phyloP scores from a whole-genome alignment of 352 stramenopile genomes.

The Globisporangium apiculatum region DNA sequence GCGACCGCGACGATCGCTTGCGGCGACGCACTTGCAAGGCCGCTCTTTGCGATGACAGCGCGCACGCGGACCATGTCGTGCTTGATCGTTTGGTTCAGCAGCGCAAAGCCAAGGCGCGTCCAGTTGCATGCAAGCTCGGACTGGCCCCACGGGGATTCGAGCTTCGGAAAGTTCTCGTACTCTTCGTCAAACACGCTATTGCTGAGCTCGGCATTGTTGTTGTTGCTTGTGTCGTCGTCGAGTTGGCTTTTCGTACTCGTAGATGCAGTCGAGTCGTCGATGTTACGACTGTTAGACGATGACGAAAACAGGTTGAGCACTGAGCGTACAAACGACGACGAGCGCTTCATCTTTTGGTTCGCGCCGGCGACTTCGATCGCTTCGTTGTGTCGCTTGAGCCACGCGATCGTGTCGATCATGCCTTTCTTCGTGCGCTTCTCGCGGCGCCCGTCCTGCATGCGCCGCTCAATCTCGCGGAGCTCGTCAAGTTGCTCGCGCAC shows the following conservation, averaged over 20 bases:
- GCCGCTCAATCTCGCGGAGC: conserved; percentile 13
- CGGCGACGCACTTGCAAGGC: too few relatives aligned
- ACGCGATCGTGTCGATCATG: conserved; percentile 57
- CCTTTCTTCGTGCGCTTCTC: conserved; percentile 28
- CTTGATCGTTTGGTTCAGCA: too few relatives aligned
- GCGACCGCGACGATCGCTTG: too few relatives aligned
- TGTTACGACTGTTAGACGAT: conserved; percentile 2
- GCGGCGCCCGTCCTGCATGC: conserved; percentile 6
- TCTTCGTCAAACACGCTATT: conserved; percentile 10
- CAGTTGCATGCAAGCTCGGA: too few relatives aligned
- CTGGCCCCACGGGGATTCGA: conserved; percentile 30
- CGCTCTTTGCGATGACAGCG: too few relatives aligned
- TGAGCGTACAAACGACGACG: conserved; percentile 53
- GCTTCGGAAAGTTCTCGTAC: conserved; percentile 16
- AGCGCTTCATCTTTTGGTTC: conserved; percentile 37
- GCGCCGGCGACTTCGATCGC: conserved; percentile 17
- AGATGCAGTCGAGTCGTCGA: conserved; percentile 7
- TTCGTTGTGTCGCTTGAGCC: conserved; percentile 59
- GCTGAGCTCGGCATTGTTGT: conserved; percentile 6
- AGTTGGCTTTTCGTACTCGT: not conserved
- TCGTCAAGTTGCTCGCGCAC: conserved; percentile 14
- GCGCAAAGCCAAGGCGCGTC: too few relatives aligned
- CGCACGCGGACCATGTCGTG: too few relatives aligned
- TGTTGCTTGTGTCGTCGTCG: not conserved
- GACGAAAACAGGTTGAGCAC: conserved; percentile 43